These are phyloP conservation scores for Fusarium torreyae DNA, from an alignment of 2,329 filamentous ascomycete genomes.

Conservation along the genomic window DNA sequence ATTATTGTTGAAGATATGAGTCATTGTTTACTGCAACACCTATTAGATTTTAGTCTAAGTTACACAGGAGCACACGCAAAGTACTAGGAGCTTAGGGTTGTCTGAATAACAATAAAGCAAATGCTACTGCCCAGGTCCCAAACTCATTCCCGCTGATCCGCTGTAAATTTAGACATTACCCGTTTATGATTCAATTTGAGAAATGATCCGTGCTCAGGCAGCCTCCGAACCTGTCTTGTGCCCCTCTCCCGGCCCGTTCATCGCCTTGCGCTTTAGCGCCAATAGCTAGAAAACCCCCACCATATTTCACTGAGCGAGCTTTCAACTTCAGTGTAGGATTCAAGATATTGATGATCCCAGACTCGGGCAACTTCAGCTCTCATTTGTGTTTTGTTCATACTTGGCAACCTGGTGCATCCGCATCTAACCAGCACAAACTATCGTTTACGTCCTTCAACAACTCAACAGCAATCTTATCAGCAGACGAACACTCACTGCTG, in stretches of 20 bases:
- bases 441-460: slow-evolving; percentile 5
- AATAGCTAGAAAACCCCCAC: slow-evolving; percentile 22
- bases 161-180: slow-evolving; percentile 2
- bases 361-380: not conserved
- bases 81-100: not conserved
- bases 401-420: not conserved
- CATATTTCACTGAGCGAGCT: slow-evolving; percentile 9
- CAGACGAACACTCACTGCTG: slow-evolving; percentile 9
- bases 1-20: not conserved
- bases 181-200: slow-evolving; percentile 17
- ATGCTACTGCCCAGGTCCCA: not conserved
- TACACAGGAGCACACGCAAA: not conserved
- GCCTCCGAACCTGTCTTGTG: slow-evolving; percentile 2
- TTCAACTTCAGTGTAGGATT: slow-evolving; percentile 21
- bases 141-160: not conserved
- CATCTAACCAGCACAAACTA: not conserved
- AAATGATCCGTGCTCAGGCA: slow-evolving; percentile 28
- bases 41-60: not conserved
- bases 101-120: not conserved
- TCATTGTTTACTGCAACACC: not conserved
- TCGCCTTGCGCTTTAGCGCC: slow-evolving; percentile 33
- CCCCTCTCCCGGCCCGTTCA: slow-evolving; percentile 36
- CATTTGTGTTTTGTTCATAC: not conserved
- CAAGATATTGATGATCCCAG: not conserved
- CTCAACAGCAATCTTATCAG: slow-evolving; percentile 1